Evolutionary conservation across 2,329 filamentous ascomycete genomes (phyloP), one percentile per base, ranked within the genome.

Genomic region (Aspergillus melleus): DNA sequence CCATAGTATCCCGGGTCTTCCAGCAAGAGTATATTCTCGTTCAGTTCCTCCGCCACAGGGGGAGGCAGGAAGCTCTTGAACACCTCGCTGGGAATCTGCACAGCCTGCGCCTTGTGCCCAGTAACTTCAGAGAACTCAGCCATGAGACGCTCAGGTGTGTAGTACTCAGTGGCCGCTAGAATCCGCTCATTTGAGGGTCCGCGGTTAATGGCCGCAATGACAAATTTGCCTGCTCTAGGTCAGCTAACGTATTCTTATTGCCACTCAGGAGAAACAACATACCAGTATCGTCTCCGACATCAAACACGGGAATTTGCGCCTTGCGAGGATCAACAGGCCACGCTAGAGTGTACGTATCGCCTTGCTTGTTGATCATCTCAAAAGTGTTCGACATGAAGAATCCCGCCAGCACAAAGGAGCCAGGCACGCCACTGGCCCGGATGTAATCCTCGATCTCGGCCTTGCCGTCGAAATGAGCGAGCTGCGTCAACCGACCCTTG

Each of bases 1-100:
- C 77, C 79, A 66, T 79, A 86, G 63, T 86, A 86, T 0, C 84
- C 83, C 30, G 77, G 81, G 22, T 81, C 77, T 56, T 80, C 75
- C 59, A 86, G 70, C 51, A 86, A 73, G 46, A 79, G 71, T 70
- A 84, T 80, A 61, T 84, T 86, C 70, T 86, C 80, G 36, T 81
- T 71, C 68, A 86, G 58, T 68, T 86, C 84, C 58, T 82, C 50
- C 65, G 76, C 68, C 2, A 67, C 52, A 12, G 58, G 49, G 2
- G 61, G n/a, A 2, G 69, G 67, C 6, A 74, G 39, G 19, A 66
- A 65, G 1, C 64, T 66, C 47, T 69, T 71, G 55, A 70, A 75
- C 16, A 62, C 36, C 14, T 72, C 66, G n/a, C 63, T 57, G 8
- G 64, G 55, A 12, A 73, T 39, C 32, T 65, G 60, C 1, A 68